These are phyloP conservation scores for Mrakia gelida DNA, from an alignment of 768 basidiomycete genomes.

Conservation along the genomic window DNA sequence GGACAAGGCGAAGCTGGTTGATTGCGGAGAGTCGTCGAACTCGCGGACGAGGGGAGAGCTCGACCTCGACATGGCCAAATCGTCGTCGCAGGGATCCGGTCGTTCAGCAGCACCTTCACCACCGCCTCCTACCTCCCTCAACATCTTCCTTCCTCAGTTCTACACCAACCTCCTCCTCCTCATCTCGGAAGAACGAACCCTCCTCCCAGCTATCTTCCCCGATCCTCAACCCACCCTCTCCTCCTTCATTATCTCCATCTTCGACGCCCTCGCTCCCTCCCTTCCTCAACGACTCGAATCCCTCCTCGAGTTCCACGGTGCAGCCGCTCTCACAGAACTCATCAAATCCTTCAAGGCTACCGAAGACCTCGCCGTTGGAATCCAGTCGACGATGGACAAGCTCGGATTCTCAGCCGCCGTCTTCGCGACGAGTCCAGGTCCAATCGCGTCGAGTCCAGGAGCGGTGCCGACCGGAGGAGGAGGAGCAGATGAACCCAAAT, in stretches of 20 bases:
- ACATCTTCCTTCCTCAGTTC: conserved; percentile 67
- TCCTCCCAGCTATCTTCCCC: conserved; percentile 81
- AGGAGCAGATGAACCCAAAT: conserved; percentile 22
- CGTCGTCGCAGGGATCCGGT: neutral
- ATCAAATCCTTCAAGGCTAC: conserved; percentile 68
- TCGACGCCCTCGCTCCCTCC: conserved; percentile 75
- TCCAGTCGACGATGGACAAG: conserved; percentile 75
- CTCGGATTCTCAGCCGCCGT: conserved; percentile 47
- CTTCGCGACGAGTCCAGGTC: conserved; percentile 28
- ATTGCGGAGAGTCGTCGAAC: conserved; percentile 33
- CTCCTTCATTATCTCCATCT: conserved; percentile 71
- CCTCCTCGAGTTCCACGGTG: conserved; percentile 61
- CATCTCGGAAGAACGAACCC: conserved; percentile 59
- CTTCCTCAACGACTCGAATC: conserved; percentile 71
- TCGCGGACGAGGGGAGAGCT: neutral
- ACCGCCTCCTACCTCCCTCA: conserved; percentile 1
- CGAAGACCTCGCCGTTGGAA: conserved; percentile 71
- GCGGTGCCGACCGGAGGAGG: neutral
- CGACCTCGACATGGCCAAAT: conserved; percentile 17
- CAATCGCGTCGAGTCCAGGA: conserved; percentile 21
- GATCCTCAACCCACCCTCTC: conserved; percentile 73
- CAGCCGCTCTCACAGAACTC: conserved; percentile 62
- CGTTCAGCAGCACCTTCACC: neutral
- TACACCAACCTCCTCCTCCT: conserved; percentile 63
- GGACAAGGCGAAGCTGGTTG: conserved; percentile 56